Base-by-base conservation (phyloP, 202 grass and related monocot species). In the Carex sylvatica region DNA sequence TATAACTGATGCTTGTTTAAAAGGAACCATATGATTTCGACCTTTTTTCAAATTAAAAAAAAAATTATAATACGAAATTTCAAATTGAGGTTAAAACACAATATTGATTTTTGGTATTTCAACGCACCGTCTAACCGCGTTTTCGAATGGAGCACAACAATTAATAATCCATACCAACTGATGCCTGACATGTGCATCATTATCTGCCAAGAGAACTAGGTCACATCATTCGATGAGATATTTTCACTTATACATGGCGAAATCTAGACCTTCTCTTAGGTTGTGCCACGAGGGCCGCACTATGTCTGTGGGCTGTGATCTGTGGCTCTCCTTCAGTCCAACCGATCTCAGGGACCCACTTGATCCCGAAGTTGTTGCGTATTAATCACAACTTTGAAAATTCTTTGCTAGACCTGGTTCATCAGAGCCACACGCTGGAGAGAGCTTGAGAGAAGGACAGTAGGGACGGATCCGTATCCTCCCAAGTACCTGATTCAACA, bases 191-290 rank as follows among this genome's bases (percentile, higher is more conserved):
- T 9, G 28, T 76, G 72, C 73, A 35, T 35, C 28, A 77, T 58
- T 55, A 35, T 58, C 73, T 12, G 15, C 24, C 67, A 70, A 70
- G 67, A 69, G 15, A 2, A 4, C 22, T 14, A 14, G 15, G 73
- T 76, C 51, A 10, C 24, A 76, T 76, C 51, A 76, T 0, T 26
- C 13, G 6, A 28, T 14, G 4, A 55, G 47, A 75, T 75, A 75
- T 75, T 75, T 75, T 55, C 24, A 15, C 15, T 38, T 20, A 2
- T 8, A 56, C 24, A 76, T 56, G 53, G 70, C 28, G 3, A 77
- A 75, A 84, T 62, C 70, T 63, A 47, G 83, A 47, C 70, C 20
- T 71, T 74, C 23, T 52, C 20, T 19, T 19, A 16, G 2, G 83
- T 49, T 30, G 54, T 4, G 31, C 46, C 35, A 38, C 30, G 40